phyloP scores from a whole-genome alignment of 2,329 filamentous ascomycete species.

The Claviceps sp. region DNA sequence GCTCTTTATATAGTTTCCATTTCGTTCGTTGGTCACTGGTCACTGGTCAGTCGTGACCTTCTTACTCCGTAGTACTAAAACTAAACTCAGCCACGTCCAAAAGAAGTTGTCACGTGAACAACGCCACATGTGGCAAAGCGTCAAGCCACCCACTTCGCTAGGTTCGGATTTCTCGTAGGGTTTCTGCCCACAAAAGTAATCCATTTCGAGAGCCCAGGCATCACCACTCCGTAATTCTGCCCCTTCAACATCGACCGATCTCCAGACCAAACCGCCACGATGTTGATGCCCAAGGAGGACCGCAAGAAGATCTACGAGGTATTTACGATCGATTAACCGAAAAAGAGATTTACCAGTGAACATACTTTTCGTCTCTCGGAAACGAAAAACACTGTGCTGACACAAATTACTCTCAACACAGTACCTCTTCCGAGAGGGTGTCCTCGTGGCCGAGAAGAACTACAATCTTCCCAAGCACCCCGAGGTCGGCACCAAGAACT shows the following conservation, averaged over 20 bases:
- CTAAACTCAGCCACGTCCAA: not conserved
- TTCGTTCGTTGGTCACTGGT: too few species aligned
- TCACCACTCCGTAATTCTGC: slow-evolving; percentile 22
- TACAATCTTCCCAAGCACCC: slow-evolving; percentile 95
- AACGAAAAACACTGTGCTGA: slow-evolving; percentile 9
- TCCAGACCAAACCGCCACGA: slow-evolving; percentile 45
- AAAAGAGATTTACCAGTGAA: not conserved
- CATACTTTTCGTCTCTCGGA: not conserved
- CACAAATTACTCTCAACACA: slow-evolving; percentile 20
- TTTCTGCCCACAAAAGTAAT: slow-evolving; percentile 33
- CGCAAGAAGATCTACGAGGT: slow-evolving; percentile 99
- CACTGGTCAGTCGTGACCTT: not conserved
- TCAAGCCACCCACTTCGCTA: slow-evolving; percentile 21
- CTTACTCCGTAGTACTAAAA: not conserved
- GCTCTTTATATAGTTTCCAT: not conserved
- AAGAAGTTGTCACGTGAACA: slow-evolving; percentile 16
- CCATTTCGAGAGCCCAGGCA: slow-evolving; percentile 29
- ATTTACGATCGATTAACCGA: slow-evolving; percentile 7
- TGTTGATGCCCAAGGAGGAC: slow-evolving; percentile 99
- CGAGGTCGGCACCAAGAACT: slow-evolving; percentile 99
- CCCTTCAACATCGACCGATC: slow-evolving; percentile 39
- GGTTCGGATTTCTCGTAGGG: slow-evolving; percentile 24
- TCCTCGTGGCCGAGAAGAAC: slow-evolving; percentile 98
- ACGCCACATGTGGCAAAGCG: slow-evolving; percentile 14
- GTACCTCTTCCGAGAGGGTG: slow-evolving; percentile 92